Base-by-base conservation (phyloP, 2,329 filamentous ascomycete species). In the Arthrinium phaeospermum region DNA sequence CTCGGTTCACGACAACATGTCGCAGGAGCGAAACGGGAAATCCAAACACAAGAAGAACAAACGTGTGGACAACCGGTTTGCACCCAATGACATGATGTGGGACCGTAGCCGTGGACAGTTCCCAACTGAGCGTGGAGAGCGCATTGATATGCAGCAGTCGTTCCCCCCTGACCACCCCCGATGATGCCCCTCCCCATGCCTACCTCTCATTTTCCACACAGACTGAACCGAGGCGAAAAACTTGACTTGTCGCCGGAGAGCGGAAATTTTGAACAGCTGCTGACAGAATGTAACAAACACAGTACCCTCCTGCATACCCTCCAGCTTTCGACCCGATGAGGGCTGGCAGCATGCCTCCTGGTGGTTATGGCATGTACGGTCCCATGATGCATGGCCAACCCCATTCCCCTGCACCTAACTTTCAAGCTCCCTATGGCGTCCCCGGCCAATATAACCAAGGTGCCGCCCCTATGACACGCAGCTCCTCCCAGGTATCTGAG, bases 381-480 rank as follows among this genome's bases (percentile, higher is more conserved):
- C 78, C 77, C 34, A 76, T 76, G 46, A 76, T 78, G 75, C 76
- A 78, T 70, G 70, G 69, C 16, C 77, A 84, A 73, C 81, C 83
- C 75, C 86, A 86, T 75, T 85, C 86, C 13, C 87, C 88, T 34
- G 83, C 83, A 70, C 79, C 81, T 70, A 74, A 78, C n/a, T 90
- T 84, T 74, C 85, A 85, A 73, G 86, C 86, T 70, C 82, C 82
- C 27, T 88, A 85, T 72, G 82, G 79, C 72, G 82, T 80, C 78
- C 75, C 83, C 78, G 68, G 83, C 77, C 78, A 84, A 78, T 81
- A 81, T 68, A 77, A 74, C n/a, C 77, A 78, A 44, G 79, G 78
- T 61, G 77, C 89, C 74, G 89, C 92, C 81, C 88, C 91, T 85
- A 95, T 98, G 92, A 96, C 95, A 2, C 92, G 95, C 77, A 95